These are phyloP conservation scores for Dendrobium catenatum DNA, from an alignment of 106 monocot species.

Conservation along the genomic window DNA sequence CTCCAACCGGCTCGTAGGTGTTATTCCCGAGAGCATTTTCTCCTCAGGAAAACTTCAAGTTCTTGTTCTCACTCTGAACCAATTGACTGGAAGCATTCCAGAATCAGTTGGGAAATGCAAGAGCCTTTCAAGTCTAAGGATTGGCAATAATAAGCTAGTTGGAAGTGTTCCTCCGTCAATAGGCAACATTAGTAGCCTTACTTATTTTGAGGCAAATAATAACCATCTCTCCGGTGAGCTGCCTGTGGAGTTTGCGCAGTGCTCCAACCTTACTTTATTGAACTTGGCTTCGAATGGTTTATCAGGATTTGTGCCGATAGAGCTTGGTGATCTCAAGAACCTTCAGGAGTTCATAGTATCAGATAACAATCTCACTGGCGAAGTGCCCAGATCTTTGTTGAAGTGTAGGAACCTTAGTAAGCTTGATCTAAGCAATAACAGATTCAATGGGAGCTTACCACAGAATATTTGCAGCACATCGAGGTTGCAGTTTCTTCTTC, in stretches of 20 bases:
- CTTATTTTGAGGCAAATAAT: slow-evolving; percentile 69
- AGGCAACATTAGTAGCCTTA: slow-evolving; percentile 52
- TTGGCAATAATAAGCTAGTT: slow-evolving; percentile 56
- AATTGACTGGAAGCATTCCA: slow-evolving; percentile 48
- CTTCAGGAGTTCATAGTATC: slow-evolving; percentile 78
- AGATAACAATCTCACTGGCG: slow-evolving; percentile 47
- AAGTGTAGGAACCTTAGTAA: slow-evolving; percentile 64
- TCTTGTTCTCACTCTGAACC: slow-evolving; percentile 61
- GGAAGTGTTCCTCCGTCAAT: slow-evolving; percentile 50
- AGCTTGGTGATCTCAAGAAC: slow-evolving; percentile 56
- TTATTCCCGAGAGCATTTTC: slow-evolving; percentile 69
- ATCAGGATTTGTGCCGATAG: slow-evolving; percentile 40
- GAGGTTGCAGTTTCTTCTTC: slow-evolving; percentile 62
- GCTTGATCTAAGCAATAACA: slow-evolving; percentile 77
- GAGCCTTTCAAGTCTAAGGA: slow-evolving; percentile 56
- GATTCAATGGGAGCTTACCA: slow-evolving; percentile 57
- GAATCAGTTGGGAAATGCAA: slow-evolving; percentile 43
- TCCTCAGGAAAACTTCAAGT: slow-evolving; percentile 48
- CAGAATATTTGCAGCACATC: slow-evolving; percentile 43
- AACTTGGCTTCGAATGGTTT: slow-evolving; percentile 62
- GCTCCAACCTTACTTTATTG: slow-evolving; percentile 69
- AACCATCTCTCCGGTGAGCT: slow-evolving; percentile 65
- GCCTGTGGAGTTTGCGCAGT: slow-evolving; percentile 44
- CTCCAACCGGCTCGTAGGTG: slow-evolving; percentile 69
- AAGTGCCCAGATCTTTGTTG: slow-evolving; percentile 54